Evolutionary conservation across 176 grass and related monocot genomes (phyloP).

Genomic region (Musa itinerans): DNA sequence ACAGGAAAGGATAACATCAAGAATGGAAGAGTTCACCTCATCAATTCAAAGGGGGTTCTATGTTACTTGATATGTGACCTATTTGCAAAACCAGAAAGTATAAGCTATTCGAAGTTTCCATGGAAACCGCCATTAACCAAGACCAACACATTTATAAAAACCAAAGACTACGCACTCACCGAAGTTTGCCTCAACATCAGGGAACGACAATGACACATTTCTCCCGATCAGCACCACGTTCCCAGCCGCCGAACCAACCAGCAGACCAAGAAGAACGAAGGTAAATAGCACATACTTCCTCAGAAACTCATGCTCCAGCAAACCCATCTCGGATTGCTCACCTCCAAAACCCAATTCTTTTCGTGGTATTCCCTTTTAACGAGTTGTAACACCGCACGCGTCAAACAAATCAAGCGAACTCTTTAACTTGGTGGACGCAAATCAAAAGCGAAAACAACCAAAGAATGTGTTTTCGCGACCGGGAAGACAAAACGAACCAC

Average conservation of each 20-base stretch:
- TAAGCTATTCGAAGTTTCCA: not conserved
- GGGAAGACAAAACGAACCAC: too few relatives aligned
- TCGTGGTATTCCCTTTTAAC: not conserved
- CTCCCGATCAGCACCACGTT: slow-evolving; percentile 16
- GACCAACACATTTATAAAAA: not conserved
- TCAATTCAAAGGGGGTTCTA: not conserved
- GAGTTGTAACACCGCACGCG: too few relatives aligned
- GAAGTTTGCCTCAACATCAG: slow-evolving; percentile 14
- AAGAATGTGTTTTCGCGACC: not conserved
- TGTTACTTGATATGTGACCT: not conserved
- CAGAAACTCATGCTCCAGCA: not conserved
- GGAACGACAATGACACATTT: slow-evolving; percentile 7
- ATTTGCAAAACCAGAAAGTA: not conserved
- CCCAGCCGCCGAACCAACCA: not conserved
- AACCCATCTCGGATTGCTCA: not conserved
- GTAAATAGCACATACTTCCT: not conserved
- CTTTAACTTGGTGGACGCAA: not conserved
- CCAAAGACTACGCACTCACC: not conserved
- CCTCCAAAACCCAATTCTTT: not conserved
- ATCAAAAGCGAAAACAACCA: not conserved
- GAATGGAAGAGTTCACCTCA: too few relatives aligned
- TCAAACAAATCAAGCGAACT: not conserved
- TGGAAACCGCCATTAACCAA: not conserved
- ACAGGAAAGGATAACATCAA: too few relatives aligned
- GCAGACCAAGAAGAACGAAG: not conserved